Evolutionary conservation across 768 basidiomycete species (phyloP).

Genomic region (Calocybe gangraenosa): DNA sequence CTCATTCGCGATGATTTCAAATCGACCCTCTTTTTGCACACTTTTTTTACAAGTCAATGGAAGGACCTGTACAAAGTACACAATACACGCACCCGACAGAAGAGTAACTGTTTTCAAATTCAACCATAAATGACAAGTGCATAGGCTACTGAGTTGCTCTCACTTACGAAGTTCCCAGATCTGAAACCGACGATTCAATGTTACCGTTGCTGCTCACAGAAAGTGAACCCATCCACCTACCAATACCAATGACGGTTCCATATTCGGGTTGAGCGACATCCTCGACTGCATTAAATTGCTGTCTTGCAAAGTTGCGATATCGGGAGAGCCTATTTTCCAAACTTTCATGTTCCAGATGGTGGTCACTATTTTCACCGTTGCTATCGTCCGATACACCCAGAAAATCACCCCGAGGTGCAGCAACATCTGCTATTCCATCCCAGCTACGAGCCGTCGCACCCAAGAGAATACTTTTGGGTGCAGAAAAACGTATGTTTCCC

Average conservation of each 20-base stretch:
- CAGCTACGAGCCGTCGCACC: too few relatives aligned
- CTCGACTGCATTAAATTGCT: too few relatives aligned
- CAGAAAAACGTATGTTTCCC: too few relatives aligned
- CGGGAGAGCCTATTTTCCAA: too few relatives aligned
- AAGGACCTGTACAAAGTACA: not conserved
- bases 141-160: not conserved
- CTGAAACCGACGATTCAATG: conserved; percentile 33
- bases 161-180: conserved; percentile 73
- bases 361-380: too few relatives aligned
- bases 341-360: too few relatives aligned
- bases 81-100: conserved; percentile 40
- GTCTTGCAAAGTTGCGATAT: too few relatives aligned
- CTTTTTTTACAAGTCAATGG: conserved; percentile 23
- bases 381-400: too few relatives aligned
- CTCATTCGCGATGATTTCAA: conserved; percentile 83
- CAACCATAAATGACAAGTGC: conserved; percentile 4
- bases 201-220: conserved; percentile 2
- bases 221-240: conserved; percentile 28
- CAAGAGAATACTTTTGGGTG: too few relatives aligned
- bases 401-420: too few relatives aligned
- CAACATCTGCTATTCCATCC: too few relatives aligned
- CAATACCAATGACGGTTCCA: conserved; percentile 82
- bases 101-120: conserved; percentile 64
- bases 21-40: conserved; percentile 48
- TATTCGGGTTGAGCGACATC: conserved; percentile 36